Evolutionary conservation across 2,329 filamentous ascomycete genomes (phyloP).

Genomic region (Diaporthe citrichinensis): DNA sequence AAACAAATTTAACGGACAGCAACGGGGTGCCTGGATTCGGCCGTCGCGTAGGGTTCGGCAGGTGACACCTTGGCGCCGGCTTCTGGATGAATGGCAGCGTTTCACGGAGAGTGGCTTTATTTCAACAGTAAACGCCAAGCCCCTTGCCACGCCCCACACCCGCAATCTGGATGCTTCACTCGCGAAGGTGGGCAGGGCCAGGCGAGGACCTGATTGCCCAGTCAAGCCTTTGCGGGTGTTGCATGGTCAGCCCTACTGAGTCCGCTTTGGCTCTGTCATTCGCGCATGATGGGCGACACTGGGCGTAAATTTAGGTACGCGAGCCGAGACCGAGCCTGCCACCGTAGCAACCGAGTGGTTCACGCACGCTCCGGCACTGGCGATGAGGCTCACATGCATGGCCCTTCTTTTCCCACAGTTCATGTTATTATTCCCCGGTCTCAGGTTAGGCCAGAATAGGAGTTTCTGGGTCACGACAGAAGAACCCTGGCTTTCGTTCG

Average conservation of each 20-base stretch:
- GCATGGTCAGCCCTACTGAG: conserved; percentile 29
- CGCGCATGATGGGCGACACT: conserved; percentile 12
- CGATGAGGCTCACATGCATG: conserved; percentile 15
- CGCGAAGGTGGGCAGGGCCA: neutral
- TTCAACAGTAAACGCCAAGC: conserved; percentile 27
- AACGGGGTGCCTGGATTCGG: neutral
- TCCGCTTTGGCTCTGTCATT: conserved; percentile 18
- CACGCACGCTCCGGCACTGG: neutral
- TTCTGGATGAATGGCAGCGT: conserved; percentile 19
- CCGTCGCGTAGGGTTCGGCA: conserved; percentile 2
- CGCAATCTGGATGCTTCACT: conserved; percentile 19
- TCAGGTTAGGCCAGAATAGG: neutral
- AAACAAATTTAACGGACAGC: neutral
- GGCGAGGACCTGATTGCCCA: no score
- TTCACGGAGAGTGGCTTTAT: conserved; percentile 29
- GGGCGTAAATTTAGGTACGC: conserved; percentile 12
- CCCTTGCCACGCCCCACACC: neutral
- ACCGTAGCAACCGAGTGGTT: conserved; percentile 6
- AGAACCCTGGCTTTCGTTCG: neutral
- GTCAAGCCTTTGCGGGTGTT: no score
- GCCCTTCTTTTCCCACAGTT: neutral
- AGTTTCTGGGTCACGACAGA: neutral
- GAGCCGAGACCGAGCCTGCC: conserved; percentile 2
- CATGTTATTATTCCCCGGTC: neutral
- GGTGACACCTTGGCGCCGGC: conserved; percentile 24